phyloP scores from a whole-genome alignment of 306 rosid genomes.

The Quercus rubra region DNA sequence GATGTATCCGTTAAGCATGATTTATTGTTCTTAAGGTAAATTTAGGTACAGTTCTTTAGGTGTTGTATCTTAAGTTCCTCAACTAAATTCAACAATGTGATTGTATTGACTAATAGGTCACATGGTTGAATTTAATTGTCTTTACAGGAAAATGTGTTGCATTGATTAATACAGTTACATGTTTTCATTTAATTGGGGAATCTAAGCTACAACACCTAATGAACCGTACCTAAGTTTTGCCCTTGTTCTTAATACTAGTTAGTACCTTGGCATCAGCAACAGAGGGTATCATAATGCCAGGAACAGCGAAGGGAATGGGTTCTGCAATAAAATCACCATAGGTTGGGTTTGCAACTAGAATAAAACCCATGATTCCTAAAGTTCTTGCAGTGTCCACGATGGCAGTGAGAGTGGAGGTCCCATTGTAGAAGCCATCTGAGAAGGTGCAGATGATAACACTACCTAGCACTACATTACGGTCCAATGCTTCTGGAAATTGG shows the following conservation, averaged over 20 bases:
- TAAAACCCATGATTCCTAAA: constrained; percentile 50
- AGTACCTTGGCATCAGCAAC: constrained; percentile 66
- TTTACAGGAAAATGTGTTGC: too few relatives aligned
- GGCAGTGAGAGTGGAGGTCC: constrained; percentile 57
- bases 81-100: too few relatives aligned
- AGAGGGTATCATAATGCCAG: constrained; percentile 64
- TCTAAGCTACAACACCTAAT: too few relatives aligned
- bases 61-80: too few relatives aligned
- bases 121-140: too few relatives aligned
- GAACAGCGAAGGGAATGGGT: constrained; percentile 57
- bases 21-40: too few relatives aligned
- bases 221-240: neutral
- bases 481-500: constrained; percentile 71
- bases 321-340: constrained; percentile 70
- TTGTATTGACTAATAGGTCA: too few relatives aligned
- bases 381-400: constrained; percentile 52
- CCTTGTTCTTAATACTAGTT: neutral
- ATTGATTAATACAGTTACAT: too few relatives aligned
- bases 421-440: constrained; percentile 65
- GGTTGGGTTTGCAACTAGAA: constrained; percentile 59
- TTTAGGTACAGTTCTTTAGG: too few relatives aligned
- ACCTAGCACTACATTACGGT: constrained; percentile 37
- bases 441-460: constrained; percentile 68
- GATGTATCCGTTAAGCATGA: neutral
- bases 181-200: too few relatives aligned